Evolutionary conservation across 441 rosid species (phyloP), one percentile per base, ranked within the genome.

Genomic region (Melastoma candidum): DNA sequence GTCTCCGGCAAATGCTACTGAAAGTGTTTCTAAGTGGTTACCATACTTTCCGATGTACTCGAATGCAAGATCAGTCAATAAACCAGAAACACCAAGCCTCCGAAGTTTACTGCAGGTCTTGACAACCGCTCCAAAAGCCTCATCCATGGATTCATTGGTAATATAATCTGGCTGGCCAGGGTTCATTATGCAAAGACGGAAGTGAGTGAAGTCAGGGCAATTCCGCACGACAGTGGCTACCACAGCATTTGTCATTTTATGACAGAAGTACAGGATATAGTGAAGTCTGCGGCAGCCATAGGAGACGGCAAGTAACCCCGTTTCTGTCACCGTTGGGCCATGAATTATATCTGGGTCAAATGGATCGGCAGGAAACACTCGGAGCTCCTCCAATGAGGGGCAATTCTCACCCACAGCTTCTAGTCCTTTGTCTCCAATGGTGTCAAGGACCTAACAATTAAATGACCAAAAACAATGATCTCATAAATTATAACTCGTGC

Each of bases 121-220:
- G 27, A 80, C 85, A 56, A 83, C 83, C 5, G 90, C 77, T 47
- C 87, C 87, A 70, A 83, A 83, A 44, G 83, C 87, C 68, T 78
- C 85, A 41, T 83, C 87, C 82, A 80, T 75, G 26, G 90, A 77
- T 55, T 77, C 77, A 50, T 73, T 70, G 14, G 90, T 83, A 41
- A 61, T 11, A 56, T 78, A 61, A 77, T 83, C 90, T 11, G 84
- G 87, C 63, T 77, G 78, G 6, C 81, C 44, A 0, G 83, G 87
- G 58, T 68, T 74, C 83, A 83, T 83, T 56, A 83, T 83, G 79
- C 90, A 80, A 41, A 83, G 80, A 10, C 90, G 87, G 54, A 83
- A 83, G 47, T 78, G 90, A 12, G 90, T 80, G 66, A 83, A 78
- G 61, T 79, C 63, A 12, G 87, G 90, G 74, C 90, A 78, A 67